Base-by-base conservation (phyloP, 1,139 yeast genomes). In the Blastobotrys buckinghamii region DNA sequence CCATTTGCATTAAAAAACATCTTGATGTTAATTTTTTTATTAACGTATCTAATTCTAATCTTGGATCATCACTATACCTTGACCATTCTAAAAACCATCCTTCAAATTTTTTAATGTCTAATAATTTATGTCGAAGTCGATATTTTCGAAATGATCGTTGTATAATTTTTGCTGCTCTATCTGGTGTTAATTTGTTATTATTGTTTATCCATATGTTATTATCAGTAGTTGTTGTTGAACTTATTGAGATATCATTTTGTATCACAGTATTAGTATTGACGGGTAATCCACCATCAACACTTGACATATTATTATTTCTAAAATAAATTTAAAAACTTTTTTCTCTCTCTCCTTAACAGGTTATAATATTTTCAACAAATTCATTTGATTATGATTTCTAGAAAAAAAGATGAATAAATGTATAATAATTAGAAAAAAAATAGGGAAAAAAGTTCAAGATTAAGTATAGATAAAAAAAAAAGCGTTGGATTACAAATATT, bases 1-100 rank as follows among this genome's bases (percentile, higher is more conserved):
- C 41, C 6, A 58, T 48, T 29, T 45, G 37, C 6, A 36, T 26
- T 33, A 54, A 47, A 35, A 55, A 52, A 22, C 6, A 27, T 19
- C 20, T 7, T 10, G 39, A 32, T 12, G 44, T 39, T 16, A 45
- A 34, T 20, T 45, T 45, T 2, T 20, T n/a, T 2, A 39, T 8
- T 34, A 47, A 27, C 1, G 39, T 29, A 34, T 42, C 46, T 12
- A 47, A 33, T 35, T 39, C 17, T 26, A 36, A 47, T 42, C 50
- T 17, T 16, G 32, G 41, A 39, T 37, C 38, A 7, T 12, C 13
- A 13, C 38, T n/a, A 26, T n/a, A 41, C 44, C 49, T 19, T 26
- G 34, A 33, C 59, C 59, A 55, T 33, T 42, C 29, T 32, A 57
- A 57, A 29, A 57, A 43, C 61, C 61, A 57, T 16, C 55, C 50